A percentile compares a stretch with the other conserved stretches of the same genome.
Evolutionary conservation across 371 early-diverging fungal species (phyloP).

Genomic region (Syncephalastrum racemosum): DNA sequence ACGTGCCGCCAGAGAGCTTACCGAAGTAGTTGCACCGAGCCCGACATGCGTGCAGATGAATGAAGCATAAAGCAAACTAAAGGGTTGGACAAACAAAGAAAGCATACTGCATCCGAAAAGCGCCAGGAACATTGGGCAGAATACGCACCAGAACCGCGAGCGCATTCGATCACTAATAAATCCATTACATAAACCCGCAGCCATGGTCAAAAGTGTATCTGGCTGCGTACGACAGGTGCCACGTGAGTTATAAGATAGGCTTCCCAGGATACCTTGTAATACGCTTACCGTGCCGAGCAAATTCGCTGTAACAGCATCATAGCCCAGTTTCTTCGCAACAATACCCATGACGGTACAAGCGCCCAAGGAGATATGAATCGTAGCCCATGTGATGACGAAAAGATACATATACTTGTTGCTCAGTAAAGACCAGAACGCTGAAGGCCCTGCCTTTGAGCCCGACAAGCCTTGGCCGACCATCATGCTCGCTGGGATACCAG

Average conservation of each 20-base stretch:
- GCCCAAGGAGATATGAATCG: constrained; percentile 34
- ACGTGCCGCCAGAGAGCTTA: constrained; percentile 10
- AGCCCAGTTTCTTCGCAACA: constrained; percentile 43
- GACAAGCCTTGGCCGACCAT: background rate
- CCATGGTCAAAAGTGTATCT: constrained; percentile 41
- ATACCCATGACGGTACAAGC: constrained; percentile 43
- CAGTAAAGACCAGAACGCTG: constrained; percentile 10
- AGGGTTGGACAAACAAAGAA: constrained; percentile 45
- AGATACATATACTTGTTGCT: constrained; percentile 37
- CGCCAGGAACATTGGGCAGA: constrained; percentile 30
- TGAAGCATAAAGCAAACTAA: constrained; percentile 32
- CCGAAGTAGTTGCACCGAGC: constrained; percentile 34
- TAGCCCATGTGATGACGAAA: constrained; percentile 42
- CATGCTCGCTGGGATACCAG: background rate
- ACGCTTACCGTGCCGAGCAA: constrained; percentile 41
- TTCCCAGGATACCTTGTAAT: background rate
- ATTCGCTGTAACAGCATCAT: constrained; percentile 50
- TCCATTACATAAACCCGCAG: constrained; percentile 37
- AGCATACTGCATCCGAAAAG: constrained; percentile 36
- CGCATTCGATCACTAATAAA: constrained; percentile 38
- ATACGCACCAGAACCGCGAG: constrained; percentile 40
- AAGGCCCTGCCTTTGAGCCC: constrained; percentile 5
- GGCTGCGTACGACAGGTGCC: constrained; percentile 24
- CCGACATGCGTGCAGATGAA: constrained; percentile 45
- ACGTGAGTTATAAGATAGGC: constrained; percentile 1